Evolutionary conservation across 805 yeast genomes (phyloP), one percentile per base, ranked within the genome.

Genomic region (Hanseniaspora guilliermondii): DNA sequence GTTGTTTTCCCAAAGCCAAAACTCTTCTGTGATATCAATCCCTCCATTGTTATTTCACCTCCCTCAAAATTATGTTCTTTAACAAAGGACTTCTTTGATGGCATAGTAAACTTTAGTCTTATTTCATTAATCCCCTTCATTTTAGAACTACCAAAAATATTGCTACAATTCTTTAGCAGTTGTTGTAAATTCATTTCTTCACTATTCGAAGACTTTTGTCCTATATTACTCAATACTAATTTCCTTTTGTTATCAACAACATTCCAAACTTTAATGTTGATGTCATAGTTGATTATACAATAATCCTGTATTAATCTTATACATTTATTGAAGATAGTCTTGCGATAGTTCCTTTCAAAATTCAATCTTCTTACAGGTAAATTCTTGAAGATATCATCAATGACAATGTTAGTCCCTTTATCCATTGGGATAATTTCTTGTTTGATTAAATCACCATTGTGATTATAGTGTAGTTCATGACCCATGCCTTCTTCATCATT

Each of bases 341-440:
- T 74, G 62, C 79, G 85, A 38, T 70, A 62, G 59, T 84, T 82
- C 62, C 80, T 85, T 19, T 71, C 73, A 49, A 89, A 76, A 59
- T 85, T 88, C 61, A 80, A 83, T 48, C 79, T 73, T 56, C 99
- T 72, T 7, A 94, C 98, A 0, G 97, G 97, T 53, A 89, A 67
- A 49, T 70, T 74, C 9, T 74, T 65, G 62, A 93, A 93, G 11
- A 93, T 60, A 40, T 79, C 73, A 0, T 76, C 60, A 5, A 93
- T 70, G 0, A 61, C 61, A 0, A 87, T 76, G 0, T 78, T 68
- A 0, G 97, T 89, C 1, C 99, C 98, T 49, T 70, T 74, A 19
- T 73, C 72, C 3, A 88, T 79, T 1, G 76, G 69, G 1, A 83
- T 72, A 0, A 73, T 64, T 0, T 64, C 60, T 17, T 71, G 66